Evolutionary conservation across 192 early-diverging fungal species (phyloP).

Genomic region (Mycoemilia scoparia): DNA sequence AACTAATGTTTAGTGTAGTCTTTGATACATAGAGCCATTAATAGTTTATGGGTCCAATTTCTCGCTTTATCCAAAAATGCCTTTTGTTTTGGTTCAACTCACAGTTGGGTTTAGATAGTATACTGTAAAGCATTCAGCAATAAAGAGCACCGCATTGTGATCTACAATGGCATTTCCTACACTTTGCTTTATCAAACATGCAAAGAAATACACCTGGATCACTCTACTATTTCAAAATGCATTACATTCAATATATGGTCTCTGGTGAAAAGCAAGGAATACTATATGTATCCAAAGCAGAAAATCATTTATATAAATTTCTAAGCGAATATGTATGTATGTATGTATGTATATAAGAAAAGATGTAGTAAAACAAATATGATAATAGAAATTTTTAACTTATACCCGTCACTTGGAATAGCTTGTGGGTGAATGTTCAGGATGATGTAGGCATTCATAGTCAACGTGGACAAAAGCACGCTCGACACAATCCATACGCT

Average conservation of each 20-base stretch:
- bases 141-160: too few relatives aligned
- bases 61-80: not conserved
- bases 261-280: not conserved
- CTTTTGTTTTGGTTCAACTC: not conserved
- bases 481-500: constrained; percentile 68
- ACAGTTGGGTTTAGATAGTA: not conserved
- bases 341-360: not conserved
- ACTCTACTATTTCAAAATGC: too few relatives aligned
- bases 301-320: not conserved
- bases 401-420: too few relatives aligned
- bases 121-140: not conserved
- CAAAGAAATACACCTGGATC: too few relatives aligned
- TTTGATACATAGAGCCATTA: not conserved
- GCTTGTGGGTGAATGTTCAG: constrained; percentile 35
- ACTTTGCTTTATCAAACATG: too few relatives aligned
- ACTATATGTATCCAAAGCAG: not conserved
- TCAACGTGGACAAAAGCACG: constrained; percentile 89
- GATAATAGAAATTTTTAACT: too few relatives aligned
- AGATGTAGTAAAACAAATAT: too few relatives aligned
- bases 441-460: constrained; percentile 72
- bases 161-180: too few relatives aligned
- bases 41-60: not conserved
- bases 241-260: too few relatives aligned
- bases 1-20: not conserved
- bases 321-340: not conserved